phyloP scores from a whole-genome alignment of 1,284 basidiomycete species.

The Malassezia yamatoensis region DNA sequence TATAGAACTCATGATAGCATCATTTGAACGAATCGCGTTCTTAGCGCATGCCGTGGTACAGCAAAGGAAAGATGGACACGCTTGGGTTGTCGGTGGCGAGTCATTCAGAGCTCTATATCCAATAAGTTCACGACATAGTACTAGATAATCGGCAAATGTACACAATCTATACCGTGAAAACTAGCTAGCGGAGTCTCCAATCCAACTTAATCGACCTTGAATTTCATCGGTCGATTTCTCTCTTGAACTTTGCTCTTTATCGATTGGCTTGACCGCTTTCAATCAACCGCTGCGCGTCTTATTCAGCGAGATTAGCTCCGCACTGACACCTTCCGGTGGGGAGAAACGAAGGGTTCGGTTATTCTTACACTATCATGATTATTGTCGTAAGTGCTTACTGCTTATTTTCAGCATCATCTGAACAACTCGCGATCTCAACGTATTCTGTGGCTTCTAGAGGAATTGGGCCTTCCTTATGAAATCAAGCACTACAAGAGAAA shows the following conservation, averaged over 20 bases:
- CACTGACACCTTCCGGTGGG: too few relatives aligned
- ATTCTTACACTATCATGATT: constrained; percentile 20
- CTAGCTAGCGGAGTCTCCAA: too few relatives aligned
- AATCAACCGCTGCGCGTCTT: too few relatives aligned
- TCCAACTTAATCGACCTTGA: too few relatives aligned
- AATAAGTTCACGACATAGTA: too few relatives aligned
- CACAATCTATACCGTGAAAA: too few relatives aligned
- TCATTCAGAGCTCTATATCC: constrained; percentile 1
- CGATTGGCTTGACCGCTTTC: too few relatives aligned
- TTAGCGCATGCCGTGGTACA: constrained; percentile 25
- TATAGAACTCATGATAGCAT: constrained; percentile 17
- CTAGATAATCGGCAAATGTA: too few relatives aligned
- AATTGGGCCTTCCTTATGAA: constrained; percentile 39
- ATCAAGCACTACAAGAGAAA: constrained; percentile 40
- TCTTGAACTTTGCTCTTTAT: too few relatives aligned
- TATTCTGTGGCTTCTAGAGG: constrained; percentile 45
- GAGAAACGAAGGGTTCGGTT: too few relatives aligned
- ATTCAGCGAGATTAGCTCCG: too few relatives aligned
- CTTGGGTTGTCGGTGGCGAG: constrained; percentile 43
- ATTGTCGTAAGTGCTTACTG: constrained; percentile 16
- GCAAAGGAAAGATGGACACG: constrained; percentile 19
- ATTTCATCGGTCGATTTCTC: too few relatives aligned
- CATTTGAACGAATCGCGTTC: constrained; percentile 44
- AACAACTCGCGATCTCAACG: constrained; percentile 45
- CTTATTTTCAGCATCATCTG: constrained; percentile 30